Conservation (phyloP, 2,329 filamentous ascomycete genomes). For the Graphilbum fragrans region DNA sequence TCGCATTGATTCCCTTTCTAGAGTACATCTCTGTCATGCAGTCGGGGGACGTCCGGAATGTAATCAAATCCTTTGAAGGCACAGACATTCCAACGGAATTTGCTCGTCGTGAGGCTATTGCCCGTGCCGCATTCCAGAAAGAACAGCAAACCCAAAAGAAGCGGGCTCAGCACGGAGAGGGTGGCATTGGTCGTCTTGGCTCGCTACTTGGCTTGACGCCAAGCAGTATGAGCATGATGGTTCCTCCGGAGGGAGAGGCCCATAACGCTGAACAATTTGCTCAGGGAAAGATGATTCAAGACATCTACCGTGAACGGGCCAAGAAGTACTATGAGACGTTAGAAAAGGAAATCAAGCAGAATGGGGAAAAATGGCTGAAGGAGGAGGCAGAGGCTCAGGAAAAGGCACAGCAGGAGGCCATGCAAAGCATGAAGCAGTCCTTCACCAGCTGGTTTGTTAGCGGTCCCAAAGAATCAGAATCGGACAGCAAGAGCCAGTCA, state of each 20-base stretch:
- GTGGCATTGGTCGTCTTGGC: constrained; percentile 56
- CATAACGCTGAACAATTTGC: constrained; percentile 65
- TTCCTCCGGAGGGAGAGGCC: constrained; percentile 52
- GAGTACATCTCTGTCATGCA: constrained; percentile 96
- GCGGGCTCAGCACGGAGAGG: constrained; percentile 36
- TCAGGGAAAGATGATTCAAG: constrained; percentile 94
- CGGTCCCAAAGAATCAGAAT: neutral
- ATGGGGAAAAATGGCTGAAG: constrained; percentile 91
- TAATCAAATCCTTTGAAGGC: constrained; percentile 79
- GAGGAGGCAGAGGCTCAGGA: constrained; percentile 84
- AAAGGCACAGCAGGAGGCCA: constrained; percentile 78
- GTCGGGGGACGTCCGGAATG: constrained; percentile 72
- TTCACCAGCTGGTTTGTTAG: constrained; percentile 45
- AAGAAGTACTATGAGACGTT: constrained; percentile 81
- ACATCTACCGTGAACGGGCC: constrained; percentile 84
- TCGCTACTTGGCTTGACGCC: constrained; percentile 69
- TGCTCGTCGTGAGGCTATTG: constrained; percentile 71
- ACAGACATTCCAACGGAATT: constrained; percentile 86
- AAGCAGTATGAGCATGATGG: constrained; percentile 49
- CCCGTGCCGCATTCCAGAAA: constrained; percentile 74
- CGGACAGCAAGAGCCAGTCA: neutral
- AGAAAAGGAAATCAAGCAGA: constrained; percentile 82
- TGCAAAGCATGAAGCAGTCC: constrained; percentile 81
- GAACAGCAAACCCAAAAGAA: constrained; percentile 58
- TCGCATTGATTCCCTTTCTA: constrained; percentile 86